A percentile compares a stretch with the other conserved stretches of the same genome.
Conservation (phyloP, 1,284 basidiomycete genomes). For the Fistulina hepatica region DNA sequence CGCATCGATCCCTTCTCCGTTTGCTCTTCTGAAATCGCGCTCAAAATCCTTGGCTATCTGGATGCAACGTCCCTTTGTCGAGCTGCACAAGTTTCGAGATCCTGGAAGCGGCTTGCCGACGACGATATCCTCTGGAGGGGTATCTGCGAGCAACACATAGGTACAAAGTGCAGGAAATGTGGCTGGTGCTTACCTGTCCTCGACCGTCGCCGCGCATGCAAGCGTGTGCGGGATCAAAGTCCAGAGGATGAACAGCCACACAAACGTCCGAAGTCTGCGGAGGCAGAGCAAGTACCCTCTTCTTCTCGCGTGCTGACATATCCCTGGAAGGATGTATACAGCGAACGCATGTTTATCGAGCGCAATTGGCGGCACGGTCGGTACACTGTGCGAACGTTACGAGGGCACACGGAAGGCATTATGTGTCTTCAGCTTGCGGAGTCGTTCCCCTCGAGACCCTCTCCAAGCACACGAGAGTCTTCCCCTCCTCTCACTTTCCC, state of each 20-base stretch:
- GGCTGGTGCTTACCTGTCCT: conserved; percentile 95
- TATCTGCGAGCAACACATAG: conserved; percentile 99
- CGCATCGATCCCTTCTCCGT: conserved; percentile 92
- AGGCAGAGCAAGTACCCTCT: too few species aligned
- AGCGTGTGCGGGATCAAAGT: background rate
- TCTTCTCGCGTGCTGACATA: too few species aligned
- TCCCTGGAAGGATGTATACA: conserved; percentile 99
- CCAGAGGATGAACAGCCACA: conserved; percentile 27
- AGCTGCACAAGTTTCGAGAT: conserved; percentile 85
- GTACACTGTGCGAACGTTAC: conserved; percentile 74
- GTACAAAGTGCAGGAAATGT: conserved; percentile 93
- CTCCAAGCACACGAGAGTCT: too few species aligned
- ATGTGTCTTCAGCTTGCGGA: conserved; percentile 98
- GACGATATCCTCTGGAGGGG: conserved; percentile 94
- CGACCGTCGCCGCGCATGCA: conserved; percentile 46
- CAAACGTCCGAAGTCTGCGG: conserved; percentile 49
- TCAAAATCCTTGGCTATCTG: conserved; percentile 86
- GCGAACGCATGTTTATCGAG: conserved; percentile 90
- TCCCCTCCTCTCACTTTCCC: conserved; percentile 85
- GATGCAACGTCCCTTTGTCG: conserved; percentile 94
- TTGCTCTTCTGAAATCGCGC: conserved; percentile 83
- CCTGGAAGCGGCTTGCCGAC: conserved; percentile 87
- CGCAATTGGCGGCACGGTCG: conserved; percentile 95
- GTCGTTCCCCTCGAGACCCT: too few species aligned
- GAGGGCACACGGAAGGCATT: conserved; percentile 92